Base-by-base conservation (phyloP, 192 early-diverging fungal genomes). In the Dissophora globulifera region DNA sequence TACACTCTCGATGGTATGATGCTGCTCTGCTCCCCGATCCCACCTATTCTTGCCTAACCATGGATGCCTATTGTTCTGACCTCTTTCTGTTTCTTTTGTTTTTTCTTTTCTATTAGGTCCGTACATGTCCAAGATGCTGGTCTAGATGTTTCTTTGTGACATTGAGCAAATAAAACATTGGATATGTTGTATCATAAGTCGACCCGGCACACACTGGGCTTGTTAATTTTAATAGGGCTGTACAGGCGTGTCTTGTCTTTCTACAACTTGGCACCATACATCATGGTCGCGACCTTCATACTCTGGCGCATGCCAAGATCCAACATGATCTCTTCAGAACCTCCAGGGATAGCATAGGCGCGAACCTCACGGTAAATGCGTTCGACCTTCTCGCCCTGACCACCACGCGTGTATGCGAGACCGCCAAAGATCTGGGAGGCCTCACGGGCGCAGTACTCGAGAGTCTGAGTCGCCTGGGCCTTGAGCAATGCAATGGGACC, bases 121-220 rank as follows among this genome's bases (percentile, higher is more conserved):
- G 22, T 98, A 98, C 79, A 97, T 98, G 95, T 95, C 94, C 46
- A 98, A 98, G 82, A 88, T 84, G 85, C 79, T 97, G 22, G 71
- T 81, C 30, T 80, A 78, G 19, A 19, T 54, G n/a, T n/a, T n/a
- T n/a, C n/a, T n/a, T n/a, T n/a, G n/a, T n/a, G n/a, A n/a, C n/a
- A n/a, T n/a, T n/a, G n/a, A n/a, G n/a, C n/a, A n/a, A n/a, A n/a
- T n/a, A n/a, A n/a, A n/a, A n/a, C n/a, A n/a, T n/a, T n/a, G n/a
- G n/a, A n/a, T n/a, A n/a, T n/a, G n/a, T n/a, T n/a, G n/a, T n/a
- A n/a, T n/a, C n/a, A n/a, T n/a, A n/a, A n/a, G n/a, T n/a, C n/a
- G n/a, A n/a, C n/a, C n/a, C n/a, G n/a, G n/a, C n/a, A n/a, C n/a
- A n/a, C n/a, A n/a, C n/a, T n/a, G n/a, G n/a, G n/a, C n/a, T n/a